Evolutionary conservation across 2,329 filamentous ascomycete species (phyloP).

Genomic region (Colletotrichum sp.): DNA sequence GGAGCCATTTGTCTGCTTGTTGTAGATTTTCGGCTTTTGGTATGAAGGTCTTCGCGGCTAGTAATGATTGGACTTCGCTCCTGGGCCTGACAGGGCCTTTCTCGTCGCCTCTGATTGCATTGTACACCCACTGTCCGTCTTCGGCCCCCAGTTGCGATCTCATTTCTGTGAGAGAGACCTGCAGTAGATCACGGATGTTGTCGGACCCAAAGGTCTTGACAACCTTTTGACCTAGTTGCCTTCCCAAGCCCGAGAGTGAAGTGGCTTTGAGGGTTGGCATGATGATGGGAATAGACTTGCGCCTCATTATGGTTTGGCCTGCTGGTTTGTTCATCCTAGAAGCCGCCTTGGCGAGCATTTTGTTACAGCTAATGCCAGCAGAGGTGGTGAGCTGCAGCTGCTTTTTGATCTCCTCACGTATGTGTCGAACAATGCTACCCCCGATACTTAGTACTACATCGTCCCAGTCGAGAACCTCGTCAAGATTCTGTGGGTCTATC

Average conservation of each 20-base stretch:
- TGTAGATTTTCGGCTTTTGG: background rate
- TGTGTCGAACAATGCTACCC: background rate
- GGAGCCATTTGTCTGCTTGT: background rate
- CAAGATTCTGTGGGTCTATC: fast-evolving
- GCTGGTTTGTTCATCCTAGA: background rate
- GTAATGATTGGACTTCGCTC: background rate
- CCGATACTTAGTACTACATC: background rate
- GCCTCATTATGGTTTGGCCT: background rate
- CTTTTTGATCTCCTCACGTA: background rate
- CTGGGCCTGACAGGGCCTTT: background rate
- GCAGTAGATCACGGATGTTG: background rate
- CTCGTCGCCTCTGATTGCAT: background rate
- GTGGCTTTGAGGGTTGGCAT: background rate
- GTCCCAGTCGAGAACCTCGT: background rate
- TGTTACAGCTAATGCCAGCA: background rate
- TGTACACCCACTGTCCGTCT: background rate
- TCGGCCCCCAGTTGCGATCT: background rate
- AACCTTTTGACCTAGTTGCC: background rate
- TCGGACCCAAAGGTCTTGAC: background rate
- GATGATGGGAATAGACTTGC: background rate
- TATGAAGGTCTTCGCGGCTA: background rate
- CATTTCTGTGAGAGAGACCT: background rate
- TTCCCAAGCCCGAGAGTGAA: background rate
- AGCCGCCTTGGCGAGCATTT: background rate
- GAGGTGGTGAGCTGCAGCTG: background rate